Conservation (phyloP, 345 rosid species). For the Citrus mangshanensis region DNA sequence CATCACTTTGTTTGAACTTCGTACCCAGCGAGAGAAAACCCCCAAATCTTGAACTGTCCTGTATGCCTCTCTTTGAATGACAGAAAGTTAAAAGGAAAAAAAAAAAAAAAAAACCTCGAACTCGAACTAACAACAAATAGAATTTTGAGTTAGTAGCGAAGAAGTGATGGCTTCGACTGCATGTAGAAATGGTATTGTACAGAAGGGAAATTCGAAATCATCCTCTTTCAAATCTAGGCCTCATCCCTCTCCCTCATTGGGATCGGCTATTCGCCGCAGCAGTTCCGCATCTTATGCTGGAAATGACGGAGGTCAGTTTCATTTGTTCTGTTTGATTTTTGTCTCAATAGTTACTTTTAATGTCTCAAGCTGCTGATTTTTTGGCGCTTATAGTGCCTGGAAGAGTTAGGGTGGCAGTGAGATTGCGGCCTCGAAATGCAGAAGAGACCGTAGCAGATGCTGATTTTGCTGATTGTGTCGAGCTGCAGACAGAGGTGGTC, state of each 20-base stretch:
- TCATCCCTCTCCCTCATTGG: slow-evolving; percentile 39
- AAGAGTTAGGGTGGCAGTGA: slow-evolving; percentile 93
- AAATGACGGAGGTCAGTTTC: slow-evolving; percentile 61
- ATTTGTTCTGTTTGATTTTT: background rate
- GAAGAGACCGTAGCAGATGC: slow-evolving; percentile 93
- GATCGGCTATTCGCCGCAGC: slow-evolving; percentile 62
- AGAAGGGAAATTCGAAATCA: slow-evolving; percentile 50
- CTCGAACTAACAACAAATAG: background rate
- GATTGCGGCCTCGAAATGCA: slow-evolving; percentile 83
- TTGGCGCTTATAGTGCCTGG: slow-evolving; percentile 64
- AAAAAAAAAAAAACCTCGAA: background rate
- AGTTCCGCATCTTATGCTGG: slow-evolving; percentile 48
- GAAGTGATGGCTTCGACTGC: slow-evolving; percentile 53
- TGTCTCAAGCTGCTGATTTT: background rate
- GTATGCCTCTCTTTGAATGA: background rate
- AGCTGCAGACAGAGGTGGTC: slow-evolving; percentile 89
- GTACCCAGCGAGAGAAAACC: slow-evolving; percentile 17
- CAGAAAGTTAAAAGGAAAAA: background rate
- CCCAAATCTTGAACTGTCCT: background rate
- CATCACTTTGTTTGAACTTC: slow-evolving; percentile 29
- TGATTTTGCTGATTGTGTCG: slow-evolving; percentile 97
- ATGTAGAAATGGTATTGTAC: slow-evolving; percentile 47
- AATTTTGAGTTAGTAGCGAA: background rate
- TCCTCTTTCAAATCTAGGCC: slow-evolving; percentile 76
- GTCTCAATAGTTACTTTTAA: background rate